phyloP scores from a whole-genome alignment of 768 basidiomycete species.

The Tephrocybe sp. region DNA sequence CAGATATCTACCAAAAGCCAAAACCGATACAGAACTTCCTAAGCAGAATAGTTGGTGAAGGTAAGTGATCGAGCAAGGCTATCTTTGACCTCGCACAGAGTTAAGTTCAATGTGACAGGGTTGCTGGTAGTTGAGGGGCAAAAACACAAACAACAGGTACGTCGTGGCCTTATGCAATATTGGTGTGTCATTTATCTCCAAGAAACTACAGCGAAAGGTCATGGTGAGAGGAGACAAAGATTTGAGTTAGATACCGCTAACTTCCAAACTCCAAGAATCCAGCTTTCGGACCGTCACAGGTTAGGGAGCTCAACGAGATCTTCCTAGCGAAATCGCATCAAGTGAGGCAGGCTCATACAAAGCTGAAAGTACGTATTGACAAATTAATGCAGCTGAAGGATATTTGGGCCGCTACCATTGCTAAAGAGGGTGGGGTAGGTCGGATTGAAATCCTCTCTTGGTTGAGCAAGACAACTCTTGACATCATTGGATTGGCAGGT shows the following conservation, averaged over 20 bases:
- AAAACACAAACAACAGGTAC: conserved; percentile 45
- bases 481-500: conserved; percentile 73
- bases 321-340: conserved; percentile 54
- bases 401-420: conserved; percentile 36
- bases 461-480: conserved; percentile 68
- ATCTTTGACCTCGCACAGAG: no score
- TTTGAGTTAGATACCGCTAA: no score
- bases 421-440: conserved; percentile 21
- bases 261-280: conserved; percentile 62
- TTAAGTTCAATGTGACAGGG: no score
- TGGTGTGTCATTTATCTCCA: neutral
- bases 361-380: neutral
- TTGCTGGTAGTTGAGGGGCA: conserved; percentile 49
- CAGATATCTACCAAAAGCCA: conserved; percentile 55
- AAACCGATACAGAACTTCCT: conserved; percentile 35
- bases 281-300: conserved; percentile 59
- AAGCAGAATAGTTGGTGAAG: conserved; percentile 39
- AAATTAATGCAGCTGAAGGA: conserved; percentile 43
- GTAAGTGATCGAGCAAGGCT: no score
- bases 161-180: neutral
- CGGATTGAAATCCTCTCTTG: conserved; percentile 61
- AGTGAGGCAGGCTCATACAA: conserved; percentile 24
- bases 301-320: conserved; percentile 53
- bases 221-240: conserved; percentile 40
- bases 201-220: conserved; percentile 33